Evolutionary conservation across 225 moss, liverwort and hornwort genomes (phyloP), one percentile per base, ranked within the genome.

Genomic region (Physcomitrellopsis africana): DNA sequence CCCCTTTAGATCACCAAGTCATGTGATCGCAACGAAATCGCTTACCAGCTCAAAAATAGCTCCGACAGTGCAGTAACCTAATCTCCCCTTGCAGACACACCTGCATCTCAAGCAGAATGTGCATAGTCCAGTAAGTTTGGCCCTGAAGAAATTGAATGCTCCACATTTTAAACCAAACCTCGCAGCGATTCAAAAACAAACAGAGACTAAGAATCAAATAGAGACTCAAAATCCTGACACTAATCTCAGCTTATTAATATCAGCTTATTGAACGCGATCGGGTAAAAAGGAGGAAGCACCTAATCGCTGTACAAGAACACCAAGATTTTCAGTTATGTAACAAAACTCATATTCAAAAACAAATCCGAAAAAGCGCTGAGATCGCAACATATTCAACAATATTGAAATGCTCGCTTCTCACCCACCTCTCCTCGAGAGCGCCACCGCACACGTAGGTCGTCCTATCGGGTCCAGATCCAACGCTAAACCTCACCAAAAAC

Each of bases 401-500:
- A n/a, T 56, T 26, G 24, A 16, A 51, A 23, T 12, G 32, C 46
- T 74, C 73, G 51, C 73, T 65, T 74, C 53, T 63, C 16, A 55
- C 15, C 27, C 51, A 11, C 26, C 29, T 51, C 51, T 17, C 68
- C 47, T 46, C 52, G 24, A 65, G 20, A 54, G 32, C 54, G 56
- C 26, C 3, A 22, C 17, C 32, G 48, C 43, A 65, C n/a, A 13
- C 17, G 65, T 46, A 48, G 68, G 19, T 57, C 37, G 59, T 73
- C 74, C 68, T 46, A 73, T 74, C 54, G 48, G 48, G 41, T 72
- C 67, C 60, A 51, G 67, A 79, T 66, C 78, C 67, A n/a, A 51
- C 43, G 51, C 32, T 17, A 68, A 27, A 67, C n/a, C 7, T 26
- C 51, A 43, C 59, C 59, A 0, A 1, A 72, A 59, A 60, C 66